Base-by-base conservation (phyloP, 495 filamentous ascomycete genomes). In the Penicillium longicatenatum region DNA sequence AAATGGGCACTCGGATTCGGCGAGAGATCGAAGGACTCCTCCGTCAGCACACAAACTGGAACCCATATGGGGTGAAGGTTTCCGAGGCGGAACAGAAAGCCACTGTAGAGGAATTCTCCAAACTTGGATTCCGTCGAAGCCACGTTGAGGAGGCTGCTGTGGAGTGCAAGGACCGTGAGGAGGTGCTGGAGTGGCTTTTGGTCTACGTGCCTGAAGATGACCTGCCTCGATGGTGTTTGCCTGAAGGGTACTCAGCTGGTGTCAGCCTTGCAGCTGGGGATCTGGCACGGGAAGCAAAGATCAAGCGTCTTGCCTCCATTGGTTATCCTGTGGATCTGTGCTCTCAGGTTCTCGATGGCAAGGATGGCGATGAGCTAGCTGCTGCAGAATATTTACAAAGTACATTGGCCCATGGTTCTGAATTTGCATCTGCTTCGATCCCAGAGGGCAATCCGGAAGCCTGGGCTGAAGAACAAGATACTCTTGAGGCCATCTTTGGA, bases 121-220 rank as follows among this genome's bases (percentile, higher is more conserved):
- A 73, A 4, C 75, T 96, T 21, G 92, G 92, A 0, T 98, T 98
- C 66, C 84, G 94, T 16, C 81, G 83, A 63, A 92, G 87, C 58
- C 94, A 98, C 70, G 82, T 91, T 39, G 88, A 96, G 67, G 94
- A 98, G 73, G 95, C 94, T 9, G 83, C 89, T 1, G 84, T 82
- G 26, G 86, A 90, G 62, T 96, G 91, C 71, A 95, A 91, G 74
- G 91, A 96, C 69, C 81, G 86, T n/a, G 93, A 98, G 68, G 95
- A 98, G 70, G 84, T 90, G 12, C 76, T 98, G 8, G 88, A 89
- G 60, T 98, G 94, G 94, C 84, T 98, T 19, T 79, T 98, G 20
- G 89, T 98, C 30, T 93, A 98, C 72, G 90, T 98, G 19, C 95
- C 94, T 3, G 94, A 98, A 70, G 95, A 98, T 69, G 94, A 98